phyloP scores from a whole-genome alignment of 441 rosid genomes.

The Adansonia madagascariensis region DNA sequence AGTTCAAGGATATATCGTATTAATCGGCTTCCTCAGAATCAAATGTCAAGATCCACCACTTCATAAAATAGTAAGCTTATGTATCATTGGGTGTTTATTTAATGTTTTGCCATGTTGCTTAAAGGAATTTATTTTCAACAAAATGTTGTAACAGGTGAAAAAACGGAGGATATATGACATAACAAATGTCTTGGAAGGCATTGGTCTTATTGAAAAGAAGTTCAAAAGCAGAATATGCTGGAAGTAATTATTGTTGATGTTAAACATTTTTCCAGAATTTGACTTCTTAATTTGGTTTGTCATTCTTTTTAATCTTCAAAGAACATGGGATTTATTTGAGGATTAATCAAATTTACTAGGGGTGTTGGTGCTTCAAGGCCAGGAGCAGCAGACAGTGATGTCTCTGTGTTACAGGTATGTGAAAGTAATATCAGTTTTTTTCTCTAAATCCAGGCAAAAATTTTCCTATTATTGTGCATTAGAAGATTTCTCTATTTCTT shows the following conservation, averaged over 20 bases:
- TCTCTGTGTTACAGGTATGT: slow-evolving; percentile 66
- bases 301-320: slow-evolving; percentile 26
- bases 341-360: slow-evolving; percentile 55
- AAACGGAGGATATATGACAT: slow-evolving; percentile 96
- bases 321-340: slow-evolving; percentile 38
- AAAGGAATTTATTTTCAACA: background rate
- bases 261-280: slow-evolving; percentile 23
- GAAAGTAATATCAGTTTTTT: slow-evolving; percentile 22
- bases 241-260: slow-evolving; percentile 62
- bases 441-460: background rate
- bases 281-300: slow-evolving; percentile 24
- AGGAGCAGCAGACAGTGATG: slow-evolving; percentile 59
- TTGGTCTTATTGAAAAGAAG: slow-evolving; percentile 94
- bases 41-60: too few relatives aligned
- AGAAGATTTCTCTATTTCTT: slow-evolving; percentile 18
- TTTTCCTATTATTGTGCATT: background rate
- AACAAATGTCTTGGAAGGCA: slow-evolving; percentile 98
- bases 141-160: slow-evolving; percentile 59
- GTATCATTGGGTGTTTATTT: background rate
- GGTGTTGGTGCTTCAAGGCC: slow-evolving; percentile 67
- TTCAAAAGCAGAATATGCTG: slow-evolving; percentile 85
- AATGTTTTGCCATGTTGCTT: slow-evolving; percentile 14
- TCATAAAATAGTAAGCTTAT: background rate
- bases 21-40: too few relatives aligned
- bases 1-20: too few relatives aligned